Conservation (phyloP, 2,329 filamentous ascomycete genomes). For the Monilinia fructigena region DNA sequence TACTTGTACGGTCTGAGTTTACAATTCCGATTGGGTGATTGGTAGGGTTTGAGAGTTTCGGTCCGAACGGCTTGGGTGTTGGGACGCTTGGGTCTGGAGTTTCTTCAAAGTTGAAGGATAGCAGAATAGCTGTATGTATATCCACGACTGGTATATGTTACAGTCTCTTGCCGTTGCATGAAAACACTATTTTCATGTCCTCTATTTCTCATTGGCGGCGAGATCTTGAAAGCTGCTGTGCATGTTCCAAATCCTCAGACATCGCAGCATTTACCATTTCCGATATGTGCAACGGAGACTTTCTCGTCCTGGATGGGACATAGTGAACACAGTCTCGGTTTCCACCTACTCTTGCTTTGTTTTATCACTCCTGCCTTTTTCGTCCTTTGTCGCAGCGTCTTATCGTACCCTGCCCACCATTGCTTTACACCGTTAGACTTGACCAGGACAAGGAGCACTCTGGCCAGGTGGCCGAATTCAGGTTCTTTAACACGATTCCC, state of each 20-base stretch:
- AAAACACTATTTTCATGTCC: not conserved
- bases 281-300: not conserved
- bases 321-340: not conserved
- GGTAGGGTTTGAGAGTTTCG: not conserved
- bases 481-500: not conserved
- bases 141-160: not conserved
- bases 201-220: not conserved
- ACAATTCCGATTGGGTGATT: not conserved
- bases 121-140: not conserved
- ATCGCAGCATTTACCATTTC: not conserved
- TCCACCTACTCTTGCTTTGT: not conserved
- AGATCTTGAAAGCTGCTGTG: not conserved
- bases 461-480: not conserved
- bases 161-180: not conserved
- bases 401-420: not conserved
- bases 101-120: not conserved
- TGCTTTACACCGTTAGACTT: not conserved
- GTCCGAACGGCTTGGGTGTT: not conserved
- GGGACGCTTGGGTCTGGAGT: not conserved
- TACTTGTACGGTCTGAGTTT: not conserved
- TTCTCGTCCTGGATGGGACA: not conserved
- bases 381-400: not conserved
- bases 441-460: not conserved
- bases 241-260: not conserved
- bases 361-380: slow-evolving; percentile 3